These are phyloP conservation scores for Domatiomyces catenatus DNA, from an alignment of 2,329 filamentous ascomycete genomes.

Conservation along the genomic window DNA sequence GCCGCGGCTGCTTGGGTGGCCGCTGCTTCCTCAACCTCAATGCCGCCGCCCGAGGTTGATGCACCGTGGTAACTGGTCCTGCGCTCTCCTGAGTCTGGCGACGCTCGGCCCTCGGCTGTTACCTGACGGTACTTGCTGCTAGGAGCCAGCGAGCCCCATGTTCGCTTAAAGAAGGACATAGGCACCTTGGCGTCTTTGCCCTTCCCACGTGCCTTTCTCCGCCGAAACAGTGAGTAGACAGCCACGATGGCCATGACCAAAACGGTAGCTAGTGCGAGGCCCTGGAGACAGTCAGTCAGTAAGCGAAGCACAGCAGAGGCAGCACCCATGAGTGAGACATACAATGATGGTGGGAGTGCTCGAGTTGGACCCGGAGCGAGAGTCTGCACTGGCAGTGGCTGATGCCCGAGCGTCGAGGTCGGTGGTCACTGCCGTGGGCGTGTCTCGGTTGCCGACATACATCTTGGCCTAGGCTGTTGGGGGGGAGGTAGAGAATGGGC, in stretches of 20 bases:
- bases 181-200: slow-evolving; percentile 12
- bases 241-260: slow-evolving; percentile 6
- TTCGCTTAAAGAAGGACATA: slow-evolving; percentile 8
- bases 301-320: not conserved
- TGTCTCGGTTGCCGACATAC: not conserved
- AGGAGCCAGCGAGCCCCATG: slow-evolving; percentile 15
- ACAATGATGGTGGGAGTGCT: not conserved
- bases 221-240: slow-evolving; percentile 10
- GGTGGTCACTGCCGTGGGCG: not conserved
- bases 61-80: slow-evolving; percentile 9
- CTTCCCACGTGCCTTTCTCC: slow-evolving; percentile 9
- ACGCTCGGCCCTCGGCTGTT: not conserved
- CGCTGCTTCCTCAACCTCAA: slow-evolving; percentile 12
- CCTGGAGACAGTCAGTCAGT: not conserved
- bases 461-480: not conserved
- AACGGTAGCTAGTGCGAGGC: slow-evolving; percentile 6
- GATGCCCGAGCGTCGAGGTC: not conserved
- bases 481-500: not conserved
- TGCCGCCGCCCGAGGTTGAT: slow-evolving; percentile 15
- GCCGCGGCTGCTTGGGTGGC: slow-evolving; percentile 19
- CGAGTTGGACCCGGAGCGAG: not conserved
- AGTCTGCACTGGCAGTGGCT: not conserved
- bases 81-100: not conserved
- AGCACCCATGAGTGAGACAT: not conserved
- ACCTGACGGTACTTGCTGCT: slow-evolving; percentile 10